Evolutionary conservation across 1,139 yeast genomes (phyloP).

Genomic region (Blastobotrys illinoisensis): DNA sequence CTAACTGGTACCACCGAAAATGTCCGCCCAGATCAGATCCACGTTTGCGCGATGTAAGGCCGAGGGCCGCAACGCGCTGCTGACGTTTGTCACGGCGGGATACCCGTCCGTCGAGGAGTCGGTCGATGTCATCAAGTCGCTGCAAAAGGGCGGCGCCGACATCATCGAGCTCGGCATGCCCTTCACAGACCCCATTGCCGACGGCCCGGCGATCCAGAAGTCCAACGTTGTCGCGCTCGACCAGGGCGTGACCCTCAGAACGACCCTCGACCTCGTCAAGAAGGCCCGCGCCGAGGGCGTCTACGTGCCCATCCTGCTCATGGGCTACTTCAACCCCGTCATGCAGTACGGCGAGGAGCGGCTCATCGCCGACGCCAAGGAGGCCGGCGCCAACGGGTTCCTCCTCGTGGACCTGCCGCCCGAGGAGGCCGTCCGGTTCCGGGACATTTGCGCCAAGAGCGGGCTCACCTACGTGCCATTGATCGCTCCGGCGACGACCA

Average conservation of each 20-base stretch:
- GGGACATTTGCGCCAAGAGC: slow-evolving; percentile 60
- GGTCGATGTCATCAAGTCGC: slow-evolving; percentile 73
- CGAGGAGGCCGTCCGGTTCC: slow-evolving; percentile 87
- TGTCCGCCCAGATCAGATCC: slow-evolving; percentile 12
- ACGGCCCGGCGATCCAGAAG: slow-evolving; percentile 92
- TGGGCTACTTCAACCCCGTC: slow-evolving; percentile 98
- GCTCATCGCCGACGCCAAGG: slow-evolving; percentile 67
- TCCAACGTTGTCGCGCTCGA: slow-evolving; percentile 69
- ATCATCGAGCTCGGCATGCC: slow-evolving; percentile 94
- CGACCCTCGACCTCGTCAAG: slow-evolving; percentile 63
- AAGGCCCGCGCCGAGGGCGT: slow-evolving; percentile 80
- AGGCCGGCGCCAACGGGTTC: slow-evolving; percentile 93
- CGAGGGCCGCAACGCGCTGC: slow-evolving; percentile 65
- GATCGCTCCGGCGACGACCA: slow-evolving; percentile 94
- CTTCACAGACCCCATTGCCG: slow-evolving; percentile 98
- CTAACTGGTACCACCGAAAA: too few species aligned
- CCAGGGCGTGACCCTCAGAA: slow-evolving; percentile 70
- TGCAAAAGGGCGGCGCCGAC: slow-evolving; percentile 95
- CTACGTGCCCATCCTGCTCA: slow-evolving; percentile 78
- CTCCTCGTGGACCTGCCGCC: slow-evolving; percentile 96
- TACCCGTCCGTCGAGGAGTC: slow-evolving; percentile 86
- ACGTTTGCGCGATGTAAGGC: slow-evolving; percentile 12
- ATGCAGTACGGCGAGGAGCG: slow-evolving; percentile 83
- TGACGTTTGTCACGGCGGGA: slow-evolving; percentile 93
- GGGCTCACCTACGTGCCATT: slow-evolving; percentile 85